These are phyloP conservation scores for Eimeria maxima DNA, from an alignment of 169 alveolate species.

Conservation along the genomic window DNA sequence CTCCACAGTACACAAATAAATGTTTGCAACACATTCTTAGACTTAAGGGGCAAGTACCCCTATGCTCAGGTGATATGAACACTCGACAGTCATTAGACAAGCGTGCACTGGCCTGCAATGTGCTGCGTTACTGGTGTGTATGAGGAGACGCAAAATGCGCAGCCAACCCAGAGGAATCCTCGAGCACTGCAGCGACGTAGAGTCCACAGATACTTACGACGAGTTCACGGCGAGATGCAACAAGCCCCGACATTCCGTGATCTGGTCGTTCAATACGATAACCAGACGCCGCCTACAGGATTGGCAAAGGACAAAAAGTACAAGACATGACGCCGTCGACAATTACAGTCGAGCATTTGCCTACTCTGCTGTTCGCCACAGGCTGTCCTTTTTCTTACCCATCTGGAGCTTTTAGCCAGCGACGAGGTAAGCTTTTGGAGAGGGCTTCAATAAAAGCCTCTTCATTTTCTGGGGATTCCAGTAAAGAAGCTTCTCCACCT, in stretches of 20 bases:
- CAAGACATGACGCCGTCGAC: neutral
- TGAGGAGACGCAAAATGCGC: neutral
- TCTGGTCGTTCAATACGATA: conserved; percentile 46
- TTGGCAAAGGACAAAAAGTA: neutral
- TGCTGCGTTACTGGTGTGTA: neutral
- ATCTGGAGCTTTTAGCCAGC: conserved; percentile 65
- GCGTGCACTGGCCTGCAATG: neutral
- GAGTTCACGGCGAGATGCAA: conserved; percentile 65
- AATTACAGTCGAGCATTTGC: neutral
- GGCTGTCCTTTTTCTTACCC: conserved; percentile 10
- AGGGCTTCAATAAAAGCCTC: conserved; percentile 25
- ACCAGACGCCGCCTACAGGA: conserved; percentile 49
- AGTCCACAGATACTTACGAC: conserved; percentile 4
- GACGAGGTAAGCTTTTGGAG: conserved; percentile 22
- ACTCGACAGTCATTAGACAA: neutral
- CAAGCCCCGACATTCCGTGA: conserved; percentile 35
- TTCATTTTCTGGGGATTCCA: conserved; percentile 40
- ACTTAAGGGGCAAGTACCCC: neutral
- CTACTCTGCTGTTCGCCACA: neutral
- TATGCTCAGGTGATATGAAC: neutral
- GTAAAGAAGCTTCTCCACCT: neutral
- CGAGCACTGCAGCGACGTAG: neutral
- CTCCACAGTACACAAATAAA: neutral
- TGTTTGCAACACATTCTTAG: neutral
- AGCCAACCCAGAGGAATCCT: neutral